Evolutionary conservation across 768 basidiomycete species (phyloP).

Genomic region (Boletus patriciae): DNA sequence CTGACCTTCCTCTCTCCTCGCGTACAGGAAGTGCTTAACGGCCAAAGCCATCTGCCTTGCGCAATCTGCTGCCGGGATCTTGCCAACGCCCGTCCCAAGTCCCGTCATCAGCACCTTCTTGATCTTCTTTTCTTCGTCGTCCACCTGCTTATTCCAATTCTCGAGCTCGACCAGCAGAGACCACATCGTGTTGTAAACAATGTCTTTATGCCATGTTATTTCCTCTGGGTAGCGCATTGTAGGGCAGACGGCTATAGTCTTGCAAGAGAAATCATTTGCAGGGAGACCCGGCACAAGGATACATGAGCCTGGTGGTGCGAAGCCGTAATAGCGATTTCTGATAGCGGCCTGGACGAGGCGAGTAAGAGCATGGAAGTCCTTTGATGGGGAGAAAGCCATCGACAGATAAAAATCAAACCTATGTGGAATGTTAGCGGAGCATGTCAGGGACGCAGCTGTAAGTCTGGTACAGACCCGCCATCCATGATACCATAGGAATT

Average conservation of each 20-base stretch:
- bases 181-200: slow-evolving; percentile 39
- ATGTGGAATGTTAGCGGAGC: not conserved
- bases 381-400: not conserved
- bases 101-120: slow-evolving; percentile 5
- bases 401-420: slow-evolving; percentile 4
- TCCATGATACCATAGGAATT: slow-evolving; percentile 12
- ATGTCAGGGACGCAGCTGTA: not conserved
- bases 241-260: slow-evolving; percentile 30
- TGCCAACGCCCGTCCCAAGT: not conserved
- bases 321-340: slow-evolving; percentile 5
- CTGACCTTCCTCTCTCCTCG: not conserved
- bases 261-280: slow-evolving; percentile 6
- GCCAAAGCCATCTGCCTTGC: slow-evolving; percentile 9
- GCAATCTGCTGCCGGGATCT: not conserved
- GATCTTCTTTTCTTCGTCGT: slow-evolving; percentile 6
- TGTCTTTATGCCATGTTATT: slow-evolving; percentile 32
- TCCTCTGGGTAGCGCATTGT: slow-evolving; percentile 35
- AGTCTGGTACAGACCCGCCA: slow-evolving; percentile 1
- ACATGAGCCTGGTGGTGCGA: slow-evolving; percentile 8
- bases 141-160: slow-evolving; percentile 22
- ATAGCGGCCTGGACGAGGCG: slow-evolving; percentile 2
- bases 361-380: slow-evolving; percentile 1
- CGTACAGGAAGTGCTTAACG: slow-evolving; percentile 4
- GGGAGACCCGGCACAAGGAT: slow-evolving; percentile 3
- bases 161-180: slow-evolving; percentile 26